phyloP scores from a whole-genome alignment of 371 early-diverging fungal genomes.

The Chytridium lagenaria region DNA sequence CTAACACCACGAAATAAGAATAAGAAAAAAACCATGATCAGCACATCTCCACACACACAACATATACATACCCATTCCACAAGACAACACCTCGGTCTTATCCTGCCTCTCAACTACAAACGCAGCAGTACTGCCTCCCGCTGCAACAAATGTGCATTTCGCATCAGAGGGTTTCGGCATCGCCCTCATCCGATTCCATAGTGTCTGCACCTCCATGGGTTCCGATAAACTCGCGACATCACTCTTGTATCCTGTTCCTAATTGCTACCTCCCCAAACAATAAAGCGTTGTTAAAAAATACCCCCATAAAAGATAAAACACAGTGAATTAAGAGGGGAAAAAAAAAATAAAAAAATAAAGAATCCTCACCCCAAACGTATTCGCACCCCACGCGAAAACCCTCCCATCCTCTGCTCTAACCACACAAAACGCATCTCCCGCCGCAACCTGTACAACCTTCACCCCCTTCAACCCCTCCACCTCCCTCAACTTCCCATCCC shows the following conservation, averaged over 20 bases:
- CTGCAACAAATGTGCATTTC: constrained; percentile 41
- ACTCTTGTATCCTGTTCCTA: constrained; percentile 5
- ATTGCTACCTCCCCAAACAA: constrained; percentile 20
- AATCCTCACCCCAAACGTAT: constrained; percentile 44
- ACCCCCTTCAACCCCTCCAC: constrained; percentile 5
- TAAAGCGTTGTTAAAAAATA: no score
- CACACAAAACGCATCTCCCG: constrained; percentile 44
- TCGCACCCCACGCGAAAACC: constrained; percentile 48
- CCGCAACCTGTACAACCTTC: constrained; percentile 37
- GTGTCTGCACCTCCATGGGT: constrained; percentile 24
- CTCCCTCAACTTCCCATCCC: constrained; percentile 8
- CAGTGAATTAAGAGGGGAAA: no score
- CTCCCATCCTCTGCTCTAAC: constrained; percentile 43
- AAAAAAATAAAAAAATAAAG: no score
- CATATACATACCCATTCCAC: constrained; percentile 41
- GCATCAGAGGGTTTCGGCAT: constrained; percentile 13
- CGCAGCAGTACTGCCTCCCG: constrained; percentile 47
- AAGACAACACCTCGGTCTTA: constrained; percentile 39
- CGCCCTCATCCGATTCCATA: constrained; percentile 5
- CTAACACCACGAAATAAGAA: no score
- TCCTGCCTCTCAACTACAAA: constrained; percentile 35
- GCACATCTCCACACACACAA: no score
- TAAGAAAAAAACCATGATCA: no score
- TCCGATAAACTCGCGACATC: constrained; percentile 10
- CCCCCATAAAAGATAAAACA: no score